phyloP scores from a whole-genome alignment of 106 monocot species.

The Dioscorea zingiberensis region DNA sequence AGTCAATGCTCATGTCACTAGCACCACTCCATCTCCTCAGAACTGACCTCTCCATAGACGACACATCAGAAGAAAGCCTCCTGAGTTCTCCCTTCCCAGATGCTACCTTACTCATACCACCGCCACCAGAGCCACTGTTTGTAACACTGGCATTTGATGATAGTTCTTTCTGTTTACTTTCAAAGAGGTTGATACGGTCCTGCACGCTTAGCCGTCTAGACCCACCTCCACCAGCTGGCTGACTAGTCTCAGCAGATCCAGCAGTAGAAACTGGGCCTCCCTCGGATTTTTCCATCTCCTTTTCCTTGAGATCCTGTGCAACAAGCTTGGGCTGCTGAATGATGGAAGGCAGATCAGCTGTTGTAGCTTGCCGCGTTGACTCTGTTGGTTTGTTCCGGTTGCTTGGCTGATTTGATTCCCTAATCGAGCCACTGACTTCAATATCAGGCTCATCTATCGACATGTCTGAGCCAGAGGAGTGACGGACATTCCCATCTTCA shows the following conservation, averaged over 20 bases:
- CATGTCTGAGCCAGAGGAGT: conserved; percentile 89
- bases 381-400: conserved; percentile 2
- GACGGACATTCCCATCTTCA: conserved; percentile 44
- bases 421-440: conserved; percentile 2
- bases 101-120: conserved; percentile 18
- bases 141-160: conserved; percentile 16
- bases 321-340: conserved; percentile 17
- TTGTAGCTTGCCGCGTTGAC: not conserved
- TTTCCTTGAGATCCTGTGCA: conserved; percentile 7
- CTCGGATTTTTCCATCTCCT: conserved; percentile 10
- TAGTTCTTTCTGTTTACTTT: conserved; percentile 80
- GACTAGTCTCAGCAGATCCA: conserved; percentile 1
- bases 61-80: conserved; percentile 68
- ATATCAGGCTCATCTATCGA: conserved; percentile 76
- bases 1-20: conserved; percentile 97
- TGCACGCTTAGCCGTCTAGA: conserved; percentile 78
- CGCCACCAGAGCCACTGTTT: conserved; percentile 14
- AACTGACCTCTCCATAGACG: conserved; percentile 72
- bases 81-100: conserved; percentile 58
- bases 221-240: conserved; percentile 14
- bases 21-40: conserved; percentile 95
- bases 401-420: conserved; percentile 3
- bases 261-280: conserved; percentile 18
- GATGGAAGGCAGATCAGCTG: conserved; percentile 9
- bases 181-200: conserved; percentile 94